Evolutionary conservation across 192 early-diverging fungal genomes (phyloP), one percentile per base, ranked within the genome.

Genomic region (Funneliformis geosporum): DNA sequence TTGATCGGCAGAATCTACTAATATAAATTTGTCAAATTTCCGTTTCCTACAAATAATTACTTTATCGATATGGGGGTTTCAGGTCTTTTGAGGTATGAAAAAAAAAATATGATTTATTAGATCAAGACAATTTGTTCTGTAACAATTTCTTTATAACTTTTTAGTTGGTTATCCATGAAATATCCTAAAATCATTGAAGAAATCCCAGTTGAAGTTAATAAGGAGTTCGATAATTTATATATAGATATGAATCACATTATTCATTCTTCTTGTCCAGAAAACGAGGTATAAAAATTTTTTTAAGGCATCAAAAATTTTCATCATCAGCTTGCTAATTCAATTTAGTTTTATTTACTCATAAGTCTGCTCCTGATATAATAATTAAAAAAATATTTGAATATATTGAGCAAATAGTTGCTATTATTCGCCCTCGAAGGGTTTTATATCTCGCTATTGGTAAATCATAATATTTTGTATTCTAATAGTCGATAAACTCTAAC

Each of bases 171-270:
- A 69, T 84, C 88, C 10, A 88, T 88, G 80, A 93, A 94, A 85
- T 95, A 93, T 78, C 91, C 92, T 59, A 92, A 92, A 84, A 90
- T 93, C 42, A 87, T 89, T 25, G 87, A 84, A 50, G 80, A 84
- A 68, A 93, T 94, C 3, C 84, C 91, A 18, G 79, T 83, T 44
- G 85, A 85, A 44, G 78, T 96, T 76, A 92, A 98, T 79, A 87
- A 89, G 14, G 95, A 97, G 81, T 94, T 95, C 80, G 97, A 98
- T 87, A 98, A 99, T 76, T 84, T 99, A 21, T 99, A 99, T 84
- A 85, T 99, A 75, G 98, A 99, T 85, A 98, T 99, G 97, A 99
- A 99, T 84, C 97, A 95, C 70, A 94, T 96, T 75, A 92, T 96
- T 60, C 95, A 96, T 81, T 93, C 94, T 39, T 95, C 93, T 86